Evolutionary conservation across 805 yeast genomes (phyloP), one percentile per base, ranked within the genome.

Genomic region (Saccharomycopsis javanensis): DNA sequence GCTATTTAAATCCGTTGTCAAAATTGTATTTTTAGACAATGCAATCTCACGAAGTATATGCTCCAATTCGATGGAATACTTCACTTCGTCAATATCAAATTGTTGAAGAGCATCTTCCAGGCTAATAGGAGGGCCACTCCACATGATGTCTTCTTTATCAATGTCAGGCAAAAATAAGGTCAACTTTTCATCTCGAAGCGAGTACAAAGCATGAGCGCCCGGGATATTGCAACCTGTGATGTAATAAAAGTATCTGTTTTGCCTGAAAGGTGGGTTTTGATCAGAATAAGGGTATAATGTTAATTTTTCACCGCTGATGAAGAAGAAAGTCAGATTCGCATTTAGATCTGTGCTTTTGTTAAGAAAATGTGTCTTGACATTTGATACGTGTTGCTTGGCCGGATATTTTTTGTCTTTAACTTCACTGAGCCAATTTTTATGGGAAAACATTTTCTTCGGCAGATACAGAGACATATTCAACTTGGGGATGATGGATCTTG

Each of bases 121-220:
- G 42, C 80, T 72, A 55, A 88, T 61, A 4, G 99, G 99, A 70
- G 85, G 66, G 0, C 99, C 99, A 58, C 94, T 84, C 99, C 99
- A 92, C 89, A 94, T 86, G 46, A 92, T 86, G 67, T 88, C 97
- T 50, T 94, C 98, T 48, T 78, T 72, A 66, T 90, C 96, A 42
- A 92, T 76, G 55, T 86, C 79, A 0, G 98, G 97, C 54, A 94
- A 74, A 66, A 86, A 92, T 27, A 92, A 72, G 0, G 83, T 81
- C 60, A 89, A 74, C 55, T 80, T 76, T 50, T 84, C 88, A 5
- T 69, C 63, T 2, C 63, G 66, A 38, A 82, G 65, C 53, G 80
- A 74, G 66, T 79, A 92, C 23, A 86, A 71, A 1, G 88, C 78
- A 63, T 81, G 85, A 34, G 86, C 76, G 1, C 94, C 95, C 0